phyloP scores from a whole-genome alignment of 2,329 filamentous ascomycete species.

The Chaetomiaceae sp. region DNA sequence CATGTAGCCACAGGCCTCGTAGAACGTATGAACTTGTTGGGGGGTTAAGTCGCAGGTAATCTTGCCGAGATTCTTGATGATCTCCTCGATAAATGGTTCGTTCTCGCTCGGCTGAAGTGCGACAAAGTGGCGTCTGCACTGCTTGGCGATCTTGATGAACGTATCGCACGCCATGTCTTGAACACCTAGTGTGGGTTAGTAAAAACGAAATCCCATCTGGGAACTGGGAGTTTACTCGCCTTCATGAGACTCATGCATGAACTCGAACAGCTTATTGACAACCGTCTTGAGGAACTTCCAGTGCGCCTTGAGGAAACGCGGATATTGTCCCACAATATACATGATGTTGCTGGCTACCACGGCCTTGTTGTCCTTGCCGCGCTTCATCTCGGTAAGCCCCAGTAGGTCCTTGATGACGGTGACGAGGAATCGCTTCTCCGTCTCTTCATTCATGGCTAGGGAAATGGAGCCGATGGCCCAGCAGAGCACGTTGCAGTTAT shows the following conservation, averaged over 20 bases:
- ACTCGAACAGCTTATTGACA: conserved; percentile 98
- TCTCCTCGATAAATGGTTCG: conserved; percentile 98
- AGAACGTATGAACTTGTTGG: conserved; percentile 97
- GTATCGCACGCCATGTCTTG: conserved; percentile 99
- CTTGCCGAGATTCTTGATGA: conserved; percentile 89
- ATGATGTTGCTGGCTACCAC: conserved; percentile 99
- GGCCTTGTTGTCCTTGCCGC: conserved; percentile 98
- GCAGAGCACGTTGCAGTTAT: conserved; percentile 98
- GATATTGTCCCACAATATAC: conserved; percentile 99
- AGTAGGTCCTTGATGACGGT: conserved; percentile 98
- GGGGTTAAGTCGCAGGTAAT: conserved; percentile 94
- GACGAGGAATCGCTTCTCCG: conserved; percentile 95
- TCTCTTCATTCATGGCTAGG: conserved; percentile 98
- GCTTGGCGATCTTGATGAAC: conserved; percentile 98
- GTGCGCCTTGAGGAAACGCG: conserved; percentile 95
- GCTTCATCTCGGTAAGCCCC: conserved; percentile 97
- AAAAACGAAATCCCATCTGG: background rate
- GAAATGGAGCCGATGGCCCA: conserved; percentile 99
- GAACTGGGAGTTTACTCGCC: conserved; percentile 46
- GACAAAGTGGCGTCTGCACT: conserved; percentile 96
- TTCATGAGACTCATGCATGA: conserved; percentile 99
- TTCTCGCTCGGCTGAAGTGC: conserved; percentile 89
- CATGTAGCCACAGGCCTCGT: conserved; percentile 99
- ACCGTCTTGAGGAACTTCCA: conserved; percentile 99
- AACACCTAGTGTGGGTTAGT: conserved; percentile 56